A percentile compares a stretch with the other conserved stretches of the same genome.
Evolutionary conservation across 345 rosid genomes (phyloP).

Genomic region (Citrus sp.): DNA sequence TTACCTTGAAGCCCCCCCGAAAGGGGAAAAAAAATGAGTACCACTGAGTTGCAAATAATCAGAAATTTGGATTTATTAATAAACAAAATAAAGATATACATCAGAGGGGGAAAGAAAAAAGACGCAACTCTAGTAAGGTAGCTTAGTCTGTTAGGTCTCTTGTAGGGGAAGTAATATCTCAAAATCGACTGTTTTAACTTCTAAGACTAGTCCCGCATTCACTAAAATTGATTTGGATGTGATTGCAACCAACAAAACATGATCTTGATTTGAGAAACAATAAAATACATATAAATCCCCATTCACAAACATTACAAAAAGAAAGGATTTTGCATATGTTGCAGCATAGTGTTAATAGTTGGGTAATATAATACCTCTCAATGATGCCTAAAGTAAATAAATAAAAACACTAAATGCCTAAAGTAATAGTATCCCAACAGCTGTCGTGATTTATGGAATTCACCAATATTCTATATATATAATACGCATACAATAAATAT

Average conservation of each 20-base stretch:
- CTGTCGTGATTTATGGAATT: conserved; percentile 15
- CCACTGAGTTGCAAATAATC: too few relatives aligned
- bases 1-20: neutral
- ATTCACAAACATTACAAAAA: too few relatives aligned
- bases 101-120: too few relatives aligned
- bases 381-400: neutral
- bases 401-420: neutral
- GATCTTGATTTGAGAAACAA: neutral
- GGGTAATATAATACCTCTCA: neutral
- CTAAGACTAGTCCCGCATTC: too few relatives aligned
- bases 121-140: too few relatives aligned
- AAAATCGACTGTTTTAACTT: too few relatives aligned
- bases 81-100: neutral
- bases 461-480: neutral
- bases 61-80: neutral
- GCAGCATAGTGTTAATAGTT: neutral
- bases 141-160: too few relatives aligned
- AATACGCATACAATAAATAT: neutral
- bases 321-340: too few relatives aligned
- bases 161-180: too few relatives aligned
- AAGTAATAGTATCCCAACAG: neutral
- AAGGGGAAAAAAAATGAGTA: too few relatives aligned
- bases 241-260: neutral
- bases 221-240: too few relatives aligned
- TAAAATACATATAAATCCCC: neutral